Percentiles rank a stretch among this genome's conserved stretches.
Evolutionary conservation across 768 basidiomycete species (phyloP).

Genomic region (Tulasnella sp.): DNA sequence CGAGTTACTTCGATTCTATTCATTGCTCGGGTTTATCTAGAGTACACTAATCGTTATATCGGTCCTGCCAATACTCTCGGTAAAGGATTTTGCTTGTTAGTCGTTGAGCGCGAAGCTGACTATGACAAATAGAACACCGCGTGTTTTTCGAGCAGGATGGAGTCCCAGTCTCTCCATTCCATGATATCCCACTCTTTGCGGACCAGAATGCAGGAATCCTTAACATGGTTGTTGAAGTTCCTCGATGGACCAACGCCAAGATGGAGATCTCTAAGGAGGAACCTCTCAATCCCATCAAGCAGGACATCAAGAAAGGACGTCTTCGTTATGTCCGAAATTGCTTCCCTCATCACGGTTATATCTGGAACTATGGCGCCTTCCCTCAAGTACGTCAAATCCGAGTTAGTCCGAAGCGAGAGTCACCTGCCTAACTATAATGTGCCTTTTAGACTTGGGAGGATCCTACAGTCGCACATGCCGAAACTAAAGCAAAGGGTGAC

Average conservation of each 20-base stretch:
- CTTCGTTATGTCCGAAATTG: constrained; percentile 97
- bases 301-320: constrained; percentile 94
- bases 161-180: constrained; percentile 72
- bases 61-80: constrained; percentile 90
- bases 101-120: neutral
- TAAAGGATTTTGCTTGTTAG: constrained; percentile 23
- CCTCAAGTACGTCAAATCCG: constrained; percentile 58
- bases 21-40: too few relatives aligned
- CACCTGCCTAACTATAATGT: neutral
- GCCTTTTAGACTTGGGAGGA: constrained; percentile 91
- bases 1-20: too few relatives aligned
- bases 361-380: constrained; percentile 99
- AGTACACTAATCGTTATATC: constrained; percentile 59
- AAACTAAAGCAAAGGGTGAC: constrained; percentile 98
- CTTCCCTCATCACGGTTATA: constrained; percentile 99
- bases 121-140: constrained; percentile 60
- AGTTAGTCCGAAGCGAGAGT: neutral
- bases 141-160: constrained; percentile 88
- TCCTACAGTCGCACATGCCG: constrained; percentile 68
- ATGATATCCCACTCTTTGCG: constrained; percentile 96
- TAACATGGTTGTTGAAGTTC: constrained; percentile 98
- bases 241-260: constrained; percentile 99
- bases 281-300: constrained; percentile 98
- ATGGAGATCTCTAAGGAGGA: constrained; percentile 99
- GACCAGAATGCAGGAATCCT: constrained; percentile 89